phyloP scores from a whole-genome alignment of 495 filamentous ascomycete species.

The Durotheca rogersii region DNA sequence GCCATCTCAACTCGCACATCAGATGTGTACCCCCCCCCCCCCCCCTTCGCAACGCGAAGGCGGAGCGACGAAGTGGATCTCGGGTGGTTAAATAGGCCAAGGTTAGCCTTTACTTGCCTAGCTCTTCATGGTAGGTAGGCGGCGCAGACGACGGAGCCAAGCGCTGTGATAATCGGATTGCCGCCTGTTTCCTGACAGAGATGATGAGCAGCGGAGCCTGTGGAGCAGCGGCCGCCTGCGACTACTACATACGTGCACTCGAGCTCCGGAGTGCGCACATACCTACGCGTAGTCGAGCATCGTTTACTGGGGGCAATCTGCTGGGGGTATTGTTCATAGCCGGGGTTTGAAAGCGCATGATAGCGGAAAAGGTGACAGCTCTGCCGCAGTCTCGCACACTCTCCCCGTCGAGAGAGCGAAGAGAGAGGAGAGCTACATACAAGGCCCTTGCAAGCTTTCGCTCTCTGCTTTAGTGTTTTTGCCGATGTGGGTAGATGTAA shows the following conservation, averaged over 20 bases:
- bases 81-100: slow-evolving; percentile 5
- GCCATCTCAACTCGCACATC: slow-evolving; percentile 7
- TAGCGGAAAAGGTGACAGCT: slow-evolving; percentile 9
- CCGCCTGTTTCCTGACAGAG: slow-evolving; percentile 1
- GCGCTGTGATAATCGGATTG: slow-evolving; percentile 1
- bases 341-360: slow-evolving; percentile 5
- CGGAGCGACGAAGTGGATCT: slow-evolving; percentile 18
- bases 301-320: too few species aligned
- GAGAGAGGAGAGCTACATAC: too few species aligned
- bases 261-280: slow-evolving; percentile 1
- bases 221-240: slow-evolving; percentile 3
- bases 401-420: too few species aligned
- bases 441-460: neutral
- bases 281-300: neutral
- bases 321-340: slow-evolving; percentile 10
- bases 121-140: slow-evolving; percentile 6
- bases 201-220: slow-evolving; percentile 7
- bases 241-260: slow-evolving; percentile 1
- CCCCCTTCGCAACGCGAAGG: slow-evolving; percentile 15
- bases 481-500: slow-evolving; percentile 13
- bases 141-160: slow-evolving; percentile 8
- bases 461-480: slow-evolving; percentile 1
- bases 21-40: slow-evolving; percentile 1
- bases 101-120: slow-evolving; percentile 10
- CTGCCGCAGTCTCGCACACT: neutral